phyloP scores from a whole-genome alignment of 345 rosid genomes.

The Lumnitzera littorea region DNA sequence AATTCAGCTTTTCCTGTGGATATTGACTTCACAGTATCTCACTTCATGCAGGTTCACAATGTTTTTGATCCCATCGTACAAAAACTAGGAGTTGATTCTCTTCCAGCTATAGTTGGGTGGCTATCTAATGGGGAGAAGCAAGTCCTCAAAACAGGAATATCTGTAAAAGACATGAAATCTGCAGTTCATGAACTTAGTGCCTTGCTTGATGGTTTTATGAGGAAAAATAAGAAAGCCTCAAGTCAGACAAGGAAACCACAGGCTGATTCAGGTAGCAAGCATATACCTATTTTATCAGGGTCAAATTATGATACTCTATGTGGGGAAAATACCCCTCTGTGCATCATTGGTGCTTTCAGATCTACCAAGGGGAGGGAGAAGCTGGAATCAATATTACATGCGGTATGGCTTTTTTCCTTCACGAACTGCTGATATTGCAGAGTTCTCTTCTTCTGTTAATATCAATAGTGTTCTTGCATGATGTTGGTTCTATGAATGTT shows the following conservation, averaged over 20 bases:
- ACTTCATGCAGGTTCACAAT: conserved; percentile 51
- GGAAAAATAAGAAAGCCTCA: conserved; percentile 63
- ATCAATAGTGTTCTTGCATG: too few species aligned
- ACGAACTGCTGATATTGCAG: neutral
- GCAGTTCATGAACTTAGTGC: conserved; percentile 56
- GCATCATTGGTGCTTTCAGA: conserved; percentile 76
- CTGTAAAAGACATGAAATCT: conserved; percentile 68
- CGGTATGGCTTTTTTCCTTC: conserved; percentile 30
- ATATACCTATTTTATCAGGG: conserved; percentile 39
- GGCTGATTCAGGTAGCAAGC: conserved; percentile 23
- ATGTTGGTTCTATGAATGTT: too few species aligned
- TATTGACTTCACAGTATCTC: neutral
- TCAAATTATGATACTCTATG: conserved; percentile 57
- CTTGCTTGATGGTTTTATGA: conserved; percentile 64
- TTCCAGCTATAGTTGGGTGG: conserved; percentile 92
- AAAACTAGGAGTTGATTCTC: conserved; percentile 58
- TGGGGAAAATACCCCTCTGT: conserved; percentile 63
- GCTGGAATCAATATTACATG: conserved; percentile 46
- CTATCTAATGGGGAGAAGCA: conserved; percentile 74
- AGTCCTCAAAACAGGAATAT: conserved; percentile 52
- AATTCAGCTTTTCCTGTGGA: neutral
- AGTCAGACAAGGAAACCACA: conserved; percentile 31
- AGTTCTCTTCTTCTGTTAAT: too few species aligned
- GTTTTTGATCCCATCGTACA: conserved; percentile 38
- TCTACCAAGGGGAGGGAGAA: conserved; percentile 51